Base-by-base conservation (phyloP, 1,139 yeast species). In the Hyphopichia burtonii region DNA sequence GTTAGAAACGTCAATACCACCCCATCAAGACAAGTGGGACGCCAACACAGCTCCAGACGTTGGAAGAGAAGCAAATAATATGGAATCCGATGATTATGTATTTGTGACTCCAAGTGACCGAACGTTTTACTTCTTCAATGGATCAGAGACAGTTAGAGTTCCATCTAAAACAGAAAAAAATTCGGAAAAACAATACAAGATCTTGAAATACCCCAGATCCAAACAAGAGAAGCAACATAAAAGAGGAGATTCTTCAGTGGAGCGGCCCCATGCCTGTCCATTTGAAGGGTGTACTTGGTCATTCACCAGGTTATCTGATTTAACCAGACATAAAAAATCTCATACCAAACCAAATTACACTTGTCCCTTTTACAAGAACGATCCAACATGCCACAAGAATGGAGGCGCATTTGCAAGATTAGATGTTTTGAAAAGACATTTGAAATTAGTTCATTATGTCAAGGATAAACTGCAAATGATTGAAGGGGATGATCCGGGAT, bases 381-480 rank as follows among this genome's bases (percentile, higher is more conserved):
- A 82, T 48, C 80, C 83, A 2, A 77, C 86, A 2, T 84, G 90
- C 56, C 91, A 83, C 56, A 71, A 84, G 40, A 83, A 83, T 48
- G 86, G 85, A 11, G 90, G 90, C 4, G 77, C 86, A 0, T 85
- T 85, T 59, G 80, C 79, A 52, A 66, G 91, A 40, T 63, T 83
- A 44, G 91, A 85, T 52, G 90, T 84, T 27, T 64, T 84, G 47
- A 84, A 83, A 50, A 70, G 91, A 40, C 91, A 85, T 58, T 65
- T 85, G 44, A 71, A 77, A 44, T 66, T 84, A 40, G 86, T 84
- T 22, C 91, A 85, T 60, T 82, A 71, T 54, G 81, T 79, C 23
- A 79, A 70, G 39, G 82, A 76, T 48, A 65, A 66, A 44, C 68
- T 65, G 44, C 61, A 51, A 35, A 45, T 50, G 9, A 45, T 53